These are phyloP conservation scores for Boehmeria nivea DNA, from an alignment of 306 rosid genomes.

Conservation along the genomic window DNA sequence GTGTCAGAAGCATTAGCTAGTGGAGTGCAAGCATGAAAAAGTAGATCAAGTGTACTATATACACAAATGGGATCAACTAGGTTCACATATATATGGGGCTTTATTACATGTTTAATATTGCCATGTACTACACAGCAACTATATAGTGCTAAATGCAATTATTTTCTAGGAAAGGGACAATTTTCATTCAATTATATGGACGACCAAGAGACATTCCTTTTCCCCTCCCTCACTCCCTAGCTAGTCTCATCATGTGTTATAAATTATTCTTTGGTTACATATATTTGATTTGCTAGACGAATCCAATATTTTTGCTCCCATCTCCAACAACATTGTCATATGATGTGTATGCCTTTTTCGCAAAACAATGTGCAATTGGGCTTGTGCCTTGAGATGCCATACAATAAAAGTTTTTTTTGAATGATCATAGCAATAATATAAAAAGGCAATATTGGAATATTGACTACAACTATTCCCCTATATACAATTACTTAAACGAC, in stretches of 20 bases:
- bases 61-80: not conserved
- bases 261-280: not conserved
- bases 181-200: constrained; percentile 7
- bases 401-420: not conserved
- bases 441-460: too few species aligned
- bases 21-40: constrained; percentile 12
- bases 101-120: not conserved
- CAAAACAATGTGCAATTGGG: not conserved
- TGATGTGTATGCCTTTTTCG: not conserved
- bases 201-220: constrained; percentile 15
- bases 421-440: too few species aligned
- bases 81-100: too few species aligned
- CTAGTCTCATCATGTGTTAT: not conserved
- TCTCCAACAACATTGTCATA: constrained; percentile 1
- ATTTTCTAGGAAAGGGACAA: constrained; percentile 5
- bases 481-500: not conserved
- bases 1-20: not conserved
- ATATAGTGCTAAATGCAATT: not conserved
- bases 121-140: not conserved
- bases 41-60: not conserved
- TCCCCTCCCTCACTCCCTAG: not conserved
- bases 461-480: too few species aligned
- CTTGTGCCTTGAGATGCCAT: not conserved
- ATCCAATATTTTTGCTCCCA: constrained; percentile 10
- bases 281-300: not conserved